A percentile compares a stretch with the other conserved stretches of the same genome.
phyloP scores from a whole-genome alignment of 1,139 yeast species.

The Yamadazyma taylorii region DNA sequence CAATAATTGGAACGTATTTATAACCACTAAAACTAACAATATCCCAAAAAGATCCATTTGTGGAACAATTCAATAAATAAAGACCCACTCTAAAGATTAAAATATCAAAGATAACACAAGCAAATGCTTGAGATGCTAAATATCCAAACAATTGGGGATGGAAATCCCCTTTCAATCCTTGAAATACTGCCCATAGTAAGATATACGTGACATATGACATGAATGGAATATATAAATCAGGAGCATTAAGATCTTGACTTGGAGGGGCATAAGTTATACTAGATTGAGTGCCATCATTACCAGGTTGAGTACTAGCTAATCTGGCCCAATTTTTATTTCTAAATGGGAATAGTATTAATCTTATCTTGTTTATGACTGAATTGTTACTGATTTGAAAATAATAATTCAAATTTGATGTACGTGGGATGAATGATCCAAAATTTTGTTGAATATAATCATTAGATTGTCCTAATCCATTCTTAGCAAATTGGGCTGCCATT shows the following conservation, averaged over 20 bases:
- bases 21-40: slow-evolving; percentile 89
- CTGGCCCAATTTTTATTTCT: slow-evolving; percentile 78
- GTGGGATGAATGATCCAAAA: slow-evolving; percentile 54
- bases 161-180: slow-evolving; percentile 86
- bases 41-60: slow-evolving; percentile 68
- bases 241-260: slow-evolving; percentile 83
- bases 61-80: slow-evolving; percentile 50
- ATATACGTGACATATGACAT: slow-evolving; percentile 93
- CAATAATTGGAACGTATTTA: slow-evolving; percentile 80
- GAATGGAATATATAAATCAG: slow-evolving; percentile 92
- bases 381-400: slow-evolving; percentile 91
- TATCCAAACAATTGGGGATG: slow-evolving; percentile 92
- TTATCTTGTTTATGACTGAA: slow-evolving; percentile 75
- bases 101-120: slow-evolving; percentile 74
- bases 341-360: slow-evolving; percentile 82
- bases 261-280: slow-evolving; percentile 59
- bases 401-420: slow-evolving; percentile 60
- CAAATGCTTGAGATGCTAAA: slow-evolving; percentile 86
- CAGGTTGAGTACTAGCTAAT: slow-evolving; percentile 44
- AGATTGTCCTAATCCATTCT: slow-evolving; percentile 70
- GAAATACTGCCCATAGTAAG: slow-evolving; percentile 77
- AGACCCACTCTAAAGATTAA: slow-evolving; percentile 45
- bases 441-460: slow-evolving; percentile 77
- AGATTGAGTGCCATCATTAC: slow-evolving; percentile 16
- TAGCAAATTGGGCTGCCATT: slow-evolving; percentile 88